Evolutionary conservation across 208 protist species (phyloP), one percentile per base, ranked within the genome.

Genomic region (Acanthamoeba pearcei): DNA sequence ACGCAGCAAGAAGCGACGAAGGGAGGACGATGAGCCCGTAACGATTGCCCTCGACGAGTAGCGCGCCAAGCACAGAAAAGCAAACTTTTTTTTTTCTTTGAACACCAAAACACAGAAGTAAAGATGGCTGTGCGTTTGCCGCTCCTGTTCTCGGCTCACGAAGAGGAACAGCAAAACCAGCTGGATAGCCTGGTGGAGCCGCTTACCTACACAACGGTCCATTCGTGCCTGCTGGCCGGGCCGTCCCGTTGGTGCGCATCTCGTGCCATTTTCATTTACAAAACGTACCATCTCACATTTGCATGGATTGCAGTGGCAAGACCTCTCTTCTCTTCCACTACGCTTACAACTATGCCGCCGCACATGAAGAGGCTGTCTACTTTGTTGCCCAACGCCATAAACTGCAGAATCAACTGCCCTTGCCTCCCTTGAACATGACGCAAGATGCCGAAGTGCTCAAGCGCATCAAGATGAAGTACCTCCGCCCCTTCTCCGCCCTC

Each of bases 401-500:
- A 32, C 24, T 89, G 9, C 82, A 70, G 13, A 89, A 89, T 46
- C 82, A 89, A 24, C 42, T 89, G 46, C 82, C 82, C 6, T 29
- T 89, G 51, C 82, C 82, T 4, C 82, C 82, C 13, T 42, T 19
- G 6, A 35, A 51, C 72, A 46, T 64, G 8, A 57, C 27, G 19
- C 82, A 89, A 60, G 82, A 89, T 3, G 55, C 51, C 3, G 82
- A 62, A 15, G 82, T 89, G 15, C 82, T 89, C 5, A 89, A 89
- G 82, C 49, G 82, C 8, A 89, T 89, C 46, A 89, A 89, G 57
- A 89, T 89, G 51, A 89, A 89, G 82, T 89, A 68, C 49, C 27
- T 2, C n/a, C 35, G 70, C 19, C 10, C 17, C 35, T 32, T 46
- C 38, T 38, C 38, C 55, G 13, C 60, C 60, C 29, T 8, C 27